Percentiles rank a stretch among this genome's conserved stretches.
These are phyloP conservation scores for Williopsis jadinii DNA, from an alignment of 1,139 yeast genomes.

Conservation along the genomic window DNA sequence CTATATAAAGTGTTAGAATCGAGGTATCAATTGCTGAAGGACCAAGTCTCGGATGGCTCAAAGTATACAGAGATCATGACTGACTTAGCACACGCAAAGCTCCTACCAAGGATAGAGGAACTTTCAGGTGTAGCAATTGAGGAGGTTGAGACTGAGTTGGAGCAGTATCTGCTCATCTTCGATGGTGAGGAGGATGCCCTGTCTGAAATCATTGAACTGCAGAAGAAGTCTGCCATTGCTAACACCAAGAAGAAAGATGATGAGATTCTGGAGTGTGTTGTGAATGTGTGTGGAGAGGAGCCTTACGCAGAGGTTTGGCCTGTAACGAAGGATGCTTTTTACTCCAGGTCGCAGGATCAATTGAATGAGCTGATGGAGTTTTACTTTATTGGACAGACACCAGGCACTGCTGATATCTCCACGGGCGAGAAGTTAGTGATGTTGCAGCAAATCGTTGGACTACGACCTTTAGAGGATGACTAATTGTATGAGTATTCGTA, in stretches of 20 bases:
- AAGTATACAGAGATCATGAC: neutral
- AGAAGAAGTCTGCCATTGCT: neutral
- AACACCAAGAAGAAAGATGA: neutral
- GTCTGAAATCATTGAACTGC: neutral
- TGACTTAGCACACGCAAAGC: neutral
- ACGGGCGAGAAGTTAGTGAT: neutral
- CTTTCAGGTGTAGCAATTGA: neutral
- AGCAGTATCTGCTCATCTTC: neutral
- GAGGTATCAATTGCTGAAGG: too few relatives aligned
- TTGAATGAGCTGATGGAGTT: neutral
- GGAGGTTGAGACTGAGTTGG: neutral
- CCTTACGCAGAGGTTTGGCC: conserved; percentile 2
- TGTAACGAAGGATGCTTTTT: neutral
- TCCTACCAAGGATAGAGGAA: conserved; percentile 1
- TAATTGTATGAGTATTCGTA: too few relatives aligned
- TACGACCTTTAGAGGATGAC: too few relatives aligned
- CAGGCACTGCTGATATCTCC: too few relatives aligned
- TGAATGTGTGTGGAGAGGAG: conserved; percentile 1
- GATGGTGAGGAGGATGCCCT: neutral
- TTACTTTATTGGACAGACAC: conserved; percentile 1
- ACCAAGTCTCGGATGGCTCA: neutral
- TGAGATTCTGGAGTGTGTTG: neutral
- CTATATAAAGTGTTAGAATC: too few relatives aligned
- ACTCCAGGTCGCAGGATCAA: neutral
- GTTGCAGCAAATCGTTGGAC: conserved; percentile 1